These are phyloP conservation scores for Leccinum variicolor DNA, from an alignment of 768 basidiomycete genomes.

Conservation along the genomic window DNA sequence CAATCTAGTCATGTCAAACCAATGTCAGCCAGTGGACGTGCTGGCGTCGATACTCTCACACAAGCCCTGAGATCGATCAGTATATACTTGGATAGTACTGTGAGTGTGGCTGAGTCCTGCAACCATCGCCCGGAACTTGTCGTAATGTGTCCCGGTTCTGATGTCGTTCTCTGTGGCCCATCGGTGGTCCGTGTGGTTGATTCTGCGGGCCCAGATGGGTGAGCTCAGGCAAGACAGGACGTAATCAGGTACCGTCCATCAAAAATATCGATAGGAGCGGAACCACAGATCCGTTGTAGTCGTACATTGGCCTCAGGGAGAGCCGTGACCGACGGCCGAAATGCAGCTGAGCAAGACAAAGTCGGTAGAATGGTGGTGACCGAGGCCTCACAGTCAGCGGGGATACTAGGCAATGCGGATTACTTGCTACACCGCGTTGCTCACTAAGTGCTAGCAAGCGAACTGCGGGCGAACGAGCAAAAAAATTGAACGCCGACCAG, in stretches of 20 bases:
- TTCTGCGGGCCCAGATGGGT: neutral
- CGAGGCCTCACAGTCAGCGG: neutral
- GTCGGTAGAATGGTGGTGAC: neutral
- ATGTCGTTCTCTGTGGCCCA: neutral
- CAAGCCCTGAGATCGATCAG: neutral
- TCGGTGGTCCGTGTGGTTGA: neutral
- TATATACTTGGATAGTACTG: neutral
- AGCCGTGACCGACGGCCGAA: neutral
- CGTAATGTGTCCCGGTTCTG: neutral
- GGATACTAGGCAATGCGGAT: neutral
- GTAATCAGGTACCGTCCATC: neutral
- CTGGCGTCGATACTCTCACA: neutral
- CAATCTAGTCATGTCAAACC: neutral
- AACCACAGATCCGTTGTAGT: neutral
- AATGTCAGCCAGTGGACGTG: neutral
- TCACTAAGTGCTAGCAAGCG: neutral
- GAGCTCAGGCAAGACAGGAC: neutral
- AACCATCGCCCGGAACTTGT: neutral
- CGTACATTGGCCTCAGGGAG: neutral
- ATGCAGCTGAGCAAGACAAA: conserved; percentile 2
- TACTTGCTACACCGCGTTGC: neutral
- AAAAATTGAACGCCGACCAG: neutral
- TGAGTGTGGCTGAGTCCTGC: neutral
- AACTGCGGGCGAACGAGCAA: neutral
- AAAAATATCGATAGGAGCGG: neutral